Base-by-base conservation (phyloP, 2,329 filamentous ascomycete genomes). In the Trichoderma atrobrunneum region DNA sequence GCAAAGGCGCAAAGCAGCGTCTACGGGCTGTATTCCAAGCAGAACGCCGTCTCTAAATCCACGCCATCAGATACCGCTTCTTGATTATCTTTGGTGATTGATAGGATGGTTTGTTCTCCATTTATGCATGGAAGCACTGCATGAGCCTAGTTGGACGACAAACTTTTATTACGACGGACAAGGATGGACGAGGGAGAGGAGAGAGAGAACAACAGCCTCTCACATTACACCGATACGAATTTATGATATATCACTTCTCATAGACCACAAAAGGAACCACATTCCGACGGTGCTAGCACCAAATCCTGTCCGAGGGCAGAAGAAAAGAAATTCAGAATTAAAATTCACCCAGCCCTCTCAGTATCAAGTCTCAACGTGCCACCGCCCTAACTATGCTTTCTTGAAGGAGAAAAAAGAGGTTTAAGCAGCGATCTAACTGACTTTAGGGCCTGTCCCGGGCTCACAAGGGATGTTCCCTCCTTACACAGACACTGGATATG, bases 1-100 rank as follows among this genome's bases (percentile, higher is more conserved):
- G 80, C 87, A 0, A 87, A 85, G 75, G 85, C 87, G 5, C 92
- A 94, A 79, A 83, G 83, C 74, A 92, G 90, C 80, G 88, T 95
- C 57, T 87, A 89, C 76, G 84, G 82, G 24, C 82, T 89, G 76
- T 89, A 76, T 61, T 71, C 75, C 16, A 70, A 65, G 16, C 63
- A 48, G 8, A 32, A 28, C 18, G n/a, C 64, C 3, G 18, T 12
- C 11, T 26, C 65, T 51, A 57, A 39, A 26, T 7, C 69, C 1
- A 26, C 30, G 2, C 14, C 32, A n/a, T 66, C 61, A 43, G 32
- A 26, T 11, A 34, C 39, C 39, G 3, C 36, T 21, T 18, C 48
- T 64, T 28, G 26, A 64, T 34, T 39, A 30, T 26, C 14, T 7
- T 7, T 14, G 7, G 18, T 18, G 24, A 21, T 30, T 24, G 18